These are phyloP conservation scores for Eurotiales sp. DNA, from an alignment of 2,329 filamentous ascomycete species.

Conservation along the genomic window DNA sequence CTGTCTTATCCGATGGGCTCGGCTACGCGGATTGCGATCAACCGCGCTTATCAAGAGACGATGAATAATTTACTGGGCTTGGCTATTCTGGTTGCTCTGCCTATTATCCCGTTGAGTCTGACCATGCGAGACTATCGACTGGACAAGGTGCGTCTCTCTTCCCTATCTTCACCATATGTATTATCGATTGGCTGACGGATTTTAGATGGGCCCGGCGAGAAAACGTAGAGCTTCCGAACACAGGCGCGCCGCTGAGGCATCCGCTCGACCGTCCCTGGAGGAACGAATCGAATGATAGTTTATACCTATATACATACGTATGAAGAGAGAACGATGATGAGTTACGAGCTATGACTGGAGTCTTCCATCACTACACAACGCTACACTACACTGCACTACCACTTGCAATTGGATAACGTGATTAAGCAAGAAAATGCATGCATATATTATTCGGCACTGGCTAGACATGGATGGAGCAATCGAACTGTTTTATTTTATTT, in stretches of 20 bases:
- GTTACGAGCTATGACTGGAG: conserved; percentile 3
- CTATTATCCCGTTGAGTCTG: conserved; percentile 54
- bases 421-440: no score
- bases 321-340: background rate
- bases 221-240: conserved; percentile 14
- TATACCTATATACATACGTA: background rate
- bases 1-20: conserved; percentile 56
- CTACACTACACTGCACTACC: no score
- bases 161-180: background rate
- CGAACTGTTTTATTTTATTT: no score
- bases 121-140: conserved; percentile 58
- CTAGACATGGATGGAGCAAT: no score
- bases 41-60: conserved; percentile 61
- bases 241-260: background rate
- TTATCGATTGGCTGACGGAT: conserved; percentile 2
- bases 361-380: no score
- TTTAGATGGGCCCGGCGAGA: conserved; percentile 26
- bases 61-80: conserved; percentile 58
- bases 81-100: conserved; percentile 53
- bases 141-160: conserved; percentile 40
- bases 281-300: background rate
- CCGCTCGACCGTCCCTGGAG: conserved; percentile 8
- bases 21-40: conserved; percentile 57
- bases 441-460: no score
- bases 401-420: no score